Evolutionary conservation across 2,329 filamentous ascomycete genomes (phyloP).

Genomic region (Aureobasidium mangrovei): DNA sequence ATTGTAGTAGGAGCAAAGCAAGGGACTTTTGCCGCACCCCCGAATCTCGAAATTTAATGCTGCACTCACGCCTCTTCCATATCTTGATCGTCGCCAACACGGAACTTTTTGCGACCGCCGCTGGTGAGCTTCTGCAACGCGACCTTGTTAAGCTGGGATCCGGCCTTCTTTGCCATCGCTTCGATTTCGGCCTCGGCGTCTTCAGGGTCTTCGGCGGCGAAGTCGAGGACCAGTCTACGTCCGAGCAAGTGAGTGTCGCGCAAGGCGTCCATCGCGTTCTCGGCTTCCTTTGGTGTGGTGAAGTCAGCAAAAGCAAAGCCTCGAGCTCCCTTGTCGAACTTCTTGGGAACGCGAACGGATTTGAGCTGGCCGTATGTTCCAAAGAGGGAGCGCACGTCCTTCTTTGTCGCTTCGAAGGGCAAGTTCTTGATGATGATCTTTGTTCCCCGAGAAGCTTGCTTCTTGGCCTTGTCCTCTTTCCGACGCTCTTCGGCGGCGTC

Average conservation of each 20-base stretch:
- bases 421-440: constrained; percentile 98
- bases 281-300: constrained; percentile 78
- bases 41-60: constrained; percentile 9
- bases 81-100: constrained; percentile 62
- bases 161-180: constrained; percentile 94
- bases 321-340: constrained; percentile 79
- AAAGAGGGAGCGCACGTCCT: constrained; percentile 79
- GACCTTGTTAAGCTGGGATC: constrained; percentile 81
- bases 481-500: constrained; percentile 83
- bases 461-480: constrained; percentile 75
- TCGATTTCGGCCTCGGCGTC: constrained; percentile 94
- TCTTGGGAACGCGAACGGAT: constrained; percentile 88
- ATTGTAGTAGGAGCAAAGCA: constrained; percentile 10
- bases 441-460: constrained; percentile 64
- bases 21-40: constrained; percentile 13
- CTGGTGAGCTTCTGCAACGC: constrained; percentile 81
- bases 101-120: constrained; percentile 78
- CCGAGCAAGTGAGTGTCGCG: constrained; percentile 90
- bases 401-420: constrained; percentile 90
- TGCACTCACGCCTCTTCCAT: constrained; percentile 29
- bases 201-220: constrained; percentile 76
- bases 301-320: constrained; percentile 98
- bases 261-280: constrained; percentile 82
- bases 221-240: constrained; percentile 81
- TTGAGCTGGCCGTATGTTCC: constrained; percentile 85